A percentile compares a stretch with the other conserved stretches of the same genome.
Conservation (phyloP, 768 basidiomycete species). For the Auriculariales sp. region DNA sequence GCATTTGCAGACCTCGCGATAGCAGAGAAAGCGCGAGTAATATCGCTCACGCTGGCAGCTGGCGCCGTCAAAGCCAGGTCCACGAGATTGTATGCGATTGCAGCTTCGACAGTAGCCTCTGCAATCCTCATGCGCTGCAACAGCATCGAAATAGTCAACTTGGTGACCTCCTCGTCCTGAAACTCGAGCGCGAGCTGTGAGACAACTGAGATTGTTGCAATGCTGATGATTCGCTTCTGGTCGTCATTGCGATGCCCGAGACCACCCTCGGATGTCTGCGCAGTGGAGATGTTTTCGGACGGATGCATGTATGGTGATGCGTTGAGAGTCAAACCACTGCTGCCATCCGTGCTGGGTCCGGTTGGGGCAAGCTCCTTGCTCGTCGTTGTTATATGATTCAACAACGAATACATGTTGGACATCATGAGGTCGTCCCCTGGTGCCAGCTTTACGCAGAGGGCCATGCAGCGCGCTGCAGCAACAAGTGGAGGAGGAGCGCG, state of each 20-base stretch:
- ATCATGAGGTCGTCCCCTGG: conserved; percentile 80
- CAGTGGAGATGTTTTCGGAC: conserved; percentile 29
- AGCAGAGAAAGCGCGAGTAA: conserved; percentile 68
- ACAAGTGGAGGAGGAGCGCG: conserved; percentile 64
- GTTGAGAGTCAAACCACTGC: background rate
- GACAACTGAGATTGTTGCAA: conserved; percentile 85
- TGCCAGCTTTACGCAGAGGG: conserved; percentile 73
- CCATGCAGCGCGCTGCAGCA: conserved; percentile 82
- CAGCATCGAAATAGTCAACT: conserved; percentile 83
- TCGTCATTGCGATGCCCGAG: conserved; percentile 64
- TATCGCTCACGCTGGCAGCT: conserved; percentile 63
- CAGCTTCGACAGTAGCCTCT: conserved; percentile 79
- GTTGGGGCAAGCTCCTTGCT: conserved; percentile 59
- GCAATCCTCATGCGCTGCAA: conserved; percentile 74
- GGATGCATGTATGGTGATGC: conserved; percentile 5
- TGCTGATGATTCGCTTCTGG: conserved; percentile 69
- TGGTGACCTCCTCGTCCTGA: conserved; percentile 70
- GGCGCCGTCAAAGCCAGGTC: conserved; percentile 75
- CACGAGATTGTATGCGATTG: conserved; percentile 83
- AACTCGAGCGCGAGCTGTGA: conserved; percentile 82
- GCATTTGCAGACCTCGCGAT: conserved; percentile 80
- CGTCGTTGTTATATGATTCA: conserved; percentile 81
- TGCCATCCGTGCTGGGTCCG: conserved; percentile 18
- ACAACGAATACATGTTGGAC: conserved; percentile 92
- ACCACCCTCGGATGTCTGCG: conserved; percentile 48